Base-by-base conservation (phyloP, 2,329 filamentous ascomycete species). In the Thermoascus crustaceus region DNA sequence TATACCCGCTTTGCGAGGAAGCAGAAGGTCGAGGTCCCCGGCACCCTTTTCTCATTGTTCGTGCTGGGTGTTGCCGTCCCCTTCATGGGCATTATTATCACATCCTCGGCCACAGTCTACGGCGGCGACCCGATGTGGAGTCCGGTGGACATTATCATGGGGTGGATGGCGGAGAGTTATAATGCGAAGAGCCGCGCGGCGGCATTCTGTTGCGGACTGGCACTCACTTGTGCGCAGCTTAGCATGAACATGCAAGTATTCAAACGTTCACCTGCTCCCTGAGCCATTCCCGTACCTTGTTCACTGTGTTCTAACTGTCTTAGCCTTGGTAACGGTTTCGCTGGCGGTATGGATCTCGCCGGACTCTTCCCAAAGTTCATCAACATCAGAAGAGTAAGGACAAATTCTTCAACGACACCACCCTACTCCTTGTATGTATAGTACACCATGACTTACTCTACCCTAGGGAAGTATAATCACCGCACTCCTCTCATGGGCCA, bases 321-420 rank as follows among this genome's bases (percentile, higher is more conserved):
- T n/a, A 25, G 5, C 5, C 3, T 32, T 30, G 3, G 4, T 5
- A 16, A 11, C 32, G 17, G n/a, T 7, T 16, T 16, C 9, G 23
- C 11, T n/a, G 36, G 22, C 38, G 73, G 73, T 4, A 74, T 77
- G 60, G 75, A 77, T 45, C 55, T 76, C 32, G 65, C 72, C 0
- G 69, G 66, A 1, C 51, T 75, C 0, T 67, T 67, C 38, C 71
- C 72, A 0, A 61, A 58, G 25, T 75, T 68, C 41, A 66, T 78
- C 53, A 75, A 73, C 48, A 76, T 76, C 38, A 57, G 72, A 4
- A 65, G 74, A 2, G 75, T 74, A 1, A 63, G 64, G n/a, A n/a
- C n/a, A n/a, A n/a, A n/a, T n/a, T n/a, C n/a, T n/a, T n/a, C n/a
- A n/a, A n/a, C n/a, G n/a, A n/a, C n/a, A n/a, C n/a, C n/a, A n/a